These are phyloP conservation scores for Paramecium octaurelia DNA, from an alignment of 73 alveolate species.

Conservation along the genomic window DNA sequence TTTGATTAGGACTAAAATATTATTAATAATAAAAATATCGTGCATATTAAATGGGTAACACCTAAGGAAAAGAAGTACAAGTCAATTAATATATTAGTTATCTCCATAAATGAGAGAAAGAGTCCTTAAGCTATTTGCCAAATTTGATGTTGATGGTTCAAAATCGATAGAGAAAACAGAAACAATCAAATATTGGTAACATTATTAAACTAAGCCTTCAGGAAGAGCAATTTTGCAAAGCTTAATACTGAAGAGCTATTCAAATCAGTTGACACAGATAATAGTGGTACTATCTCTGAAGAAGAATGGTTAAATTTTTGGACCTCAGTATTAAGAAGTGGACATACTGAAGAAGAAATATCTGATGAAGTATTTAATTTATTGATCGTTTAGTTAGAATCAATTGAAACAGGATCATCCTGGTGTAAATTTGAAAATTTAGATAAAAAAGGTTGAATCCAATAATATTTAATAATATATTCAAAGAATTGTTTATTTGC, in stretches of 20 bases:
- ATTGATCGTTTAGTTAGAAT: background rate
- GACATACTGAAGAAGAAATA: conserved; percentile 58
- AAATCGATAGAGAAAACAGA: conserved; percentile 52
- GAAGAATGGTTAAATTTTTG: conserved; percentile 70
- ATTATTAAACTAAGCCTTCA: background rate
- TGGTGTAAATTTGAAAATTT: conserved; percentile 38
- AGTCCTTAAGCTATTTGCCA: conserved; percentile 38
- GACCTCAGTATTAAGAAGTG: conserved; percentile 39
- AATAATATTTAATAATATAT: background rate
- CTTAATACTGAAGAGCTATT: conserved; percentile 56
- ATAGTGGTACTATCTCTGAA: conserved; percentile 58
- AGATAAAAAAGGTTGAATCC: background rate
- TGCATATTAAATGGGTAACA: background rate
- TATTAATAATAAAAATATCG: background rate
- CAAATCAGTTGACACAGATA: conserved; percentile 58
- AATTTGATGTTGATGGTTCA: conserved; percentile 57
- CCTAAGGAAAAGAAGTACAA: conserved; percentile 9
- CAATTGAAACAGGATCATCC: conserved; percentile 19
- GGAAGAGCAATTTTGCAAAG: conserved; percentile 60
- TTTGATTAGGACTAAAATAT: background rate
- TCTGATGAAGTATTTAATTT: conserved; percentile 39
- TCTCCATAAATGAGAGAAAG: conserved; percentile 48
- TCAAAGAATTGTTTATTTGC: background rate
- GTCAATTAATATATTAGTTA: background rate
- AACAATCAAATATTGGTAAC: conserved; percentile 56